Evolutionary conservation across 768 basidiomycete species (phyloP).

Genomic region (Calvatia gigantea): DNA sequence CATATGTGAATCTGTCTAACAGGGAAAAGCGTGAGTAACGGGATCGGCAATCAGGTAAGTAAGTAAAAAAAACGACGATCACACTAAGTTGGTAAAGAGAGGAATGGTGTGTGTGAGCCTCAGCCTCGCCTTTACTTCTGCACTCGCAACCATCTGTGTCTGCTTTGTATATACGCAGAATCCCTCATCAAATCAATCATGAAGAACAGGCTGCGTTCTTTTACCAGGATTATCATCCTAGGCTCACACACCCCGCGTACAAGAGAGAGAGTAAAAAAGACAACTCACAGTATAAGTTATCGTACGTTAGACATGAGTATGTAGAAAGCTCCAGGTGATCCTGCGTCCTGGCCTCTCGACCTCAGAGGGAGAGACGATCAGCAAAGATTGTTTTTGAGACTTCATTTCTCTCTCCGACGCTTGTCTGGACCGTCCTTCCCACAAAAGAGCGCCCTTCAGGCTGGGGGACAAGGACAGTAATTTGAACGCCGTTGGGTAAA

Average conservation of each 20-base stretch:
- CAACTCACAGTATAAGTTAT: slow-evolving; percentile 23
- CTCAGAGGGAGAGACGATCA: slow-evolving; percentile 85
- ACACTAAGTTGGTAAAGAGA: no score
- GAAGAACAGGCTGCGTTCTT: slow-evolving; percentile 70
- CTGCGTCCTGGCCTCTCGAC: slow-evolving; percentile 88
- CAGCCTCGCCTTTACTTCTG: slow-evolving; percentile 89
- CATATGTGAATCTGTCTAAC: no score
- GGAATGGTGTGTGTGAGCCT: slow-evolving; percentile 31
- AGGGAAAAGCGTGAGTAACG: no score
- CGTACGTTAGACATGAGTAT: slow-evolving; percentile 25
- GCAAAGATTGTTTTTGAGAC: slow-evolving; percentile 93
- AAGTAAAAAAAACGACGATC: no score
- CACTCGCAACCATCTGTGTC: slow-evolving; percentile 64
- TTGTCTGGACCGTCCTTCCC: slow-evolving; percentile 87
- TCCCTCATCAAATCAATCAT: slow-evolving; percentile 28
- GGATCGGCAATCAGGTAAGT: no score
- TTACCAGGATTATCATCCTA: slow-evolving; percentile 89
- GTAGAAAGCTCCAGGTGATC: slow-evolving; percentile 88
- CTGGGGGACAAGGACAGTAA: slow-evolving; percentile 67
- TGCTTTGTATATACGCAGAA: slow-evolving; percentile 30
- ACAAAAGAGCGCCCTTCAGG: slow-evolving; percentile 31
- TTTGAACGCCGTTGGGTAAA: slow-evolving; percentile 66
- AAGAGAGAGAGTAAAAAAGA: slow-evolving; percentile 17
- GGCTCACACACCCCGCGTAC: slow-evolving; percentile 31
- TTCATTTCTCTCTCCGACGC: slow-evolving; percentile 66